Percentiles rank a stretch among this genome's conserved stretches.
These are phyloP conservation scores for Penicillium sp. DNA, from an alignment of 2,329 filamentous ascomycete genomes.

Conservation along the genomic window DNA sequence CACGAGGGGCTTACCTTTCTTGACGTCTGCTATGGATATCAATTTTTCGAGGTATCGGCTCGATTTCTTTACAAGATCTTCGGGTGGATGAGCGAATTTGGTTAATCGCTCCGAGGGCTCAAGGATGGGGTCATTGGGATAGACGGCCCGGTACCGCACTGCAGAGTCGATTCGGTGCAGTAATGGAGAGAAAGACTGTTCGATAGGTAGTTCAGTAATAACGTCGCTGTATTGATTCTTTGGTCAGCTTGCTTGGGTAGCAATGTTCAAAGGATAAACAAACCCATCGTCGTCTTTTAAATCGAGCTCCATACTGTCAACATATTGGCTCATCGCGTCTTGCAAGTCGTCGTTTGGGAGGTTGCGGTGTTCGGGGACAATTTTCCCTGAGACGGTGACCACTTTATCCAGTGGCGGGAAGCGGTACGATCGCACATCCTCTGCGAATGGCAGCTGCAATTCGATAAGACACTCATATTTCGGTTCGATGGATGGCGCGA, in stretches of 20 bases:
- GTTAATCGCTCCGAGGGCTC: constrained; percentile 61
- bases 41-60: constrained; percentile 59
- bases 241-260: constrained; percentile 5
- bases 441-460: constrained; percentile 83
- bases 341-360: constrained; percentile 70
- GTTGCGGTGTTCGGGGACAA: constrained; percentile 74
- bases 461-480: constrained; percentile 85
- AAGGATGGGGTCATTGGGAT: constrained; percentile 62
- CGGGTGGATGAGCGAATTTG: constrained; percentile 68
- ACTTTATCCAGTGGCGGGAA: constrained; percentile 88
- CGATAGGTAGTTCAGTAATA: constrained; percentile 68
- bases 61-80: constrained; percentile 59
- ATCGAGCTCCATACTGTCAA: constrained; percentile 85
- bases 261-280: constrained; percentile 16
- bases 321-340: constrained; percentile 81
- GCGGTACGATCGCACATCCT: constrained; percentile 84
- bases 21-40: constrained; percentile 68
- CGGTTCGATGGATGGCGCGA: constrained; percentile 73
- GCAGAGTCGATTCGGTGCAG: constrained; percentile 88
- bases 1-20: constrained; percentile 57
- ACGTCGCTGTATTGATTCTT: constrained; percentile 39
- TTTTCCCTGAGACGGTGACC: constrained; percentile 77
- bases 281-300: constrained; percentile 71
- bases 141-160: constrained; percentile 73
- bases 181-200: constrained; percentile 77